Evolutionary conservation across 768 basidiomycete genomes (phyloP), one percentile per base, ranked within the genome.

Genomic region (Serendipita sp.): DNA sequence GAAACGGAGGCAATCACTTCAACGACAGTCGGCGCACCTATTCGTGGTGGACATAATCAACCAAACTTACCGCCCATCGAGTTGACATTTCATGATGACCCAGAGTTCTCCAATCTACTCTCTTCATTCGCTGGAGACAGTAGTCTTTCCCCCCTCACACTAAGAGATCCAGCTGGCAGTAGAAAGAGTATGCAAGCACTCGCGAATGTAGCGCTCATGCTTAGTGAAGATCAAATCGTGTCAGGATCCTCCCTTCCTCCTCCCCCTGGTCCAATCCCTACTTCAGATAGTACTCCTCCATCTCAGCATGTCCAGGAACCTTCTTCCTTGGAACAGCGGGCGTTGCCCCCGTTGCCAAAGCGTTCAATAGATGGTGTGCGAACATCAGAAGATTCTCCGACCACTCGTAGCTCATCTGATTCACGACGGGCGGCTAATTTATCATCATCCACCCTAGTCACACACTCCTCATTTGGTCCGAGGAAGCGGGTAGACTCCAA

Each of bases 281-380:
- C 63, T 24, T 15, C 38, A 24, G 45, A 18, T 28, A 44, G 38
- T 45, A 13, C 38, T 18, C n/a, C 30, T n/a, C 45, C 63, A 24
- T 35, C 24, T 8, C 32, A 41, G 13, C 7, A 41, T 41, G 41
- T 41, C 5, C 63, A 35, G 10, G 45, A 30, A 45, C 63, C 48
- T 15, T 44, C 63, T 46, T 44, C 35, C 5, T 1, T 41, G 13
- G 41, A 60, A n/a, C 28, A 28, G 34, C 16, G 16, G 56, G 37
- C 18, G 28, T 38, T 60, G 18, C 56, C 56, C 8, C 28, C 18
- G 1, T 35, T 35, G 34, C 56, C 56, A 16, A 60, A 60, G 35
- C 16, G 74, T 68, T 81, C 82, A 37, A 81, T 84, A 3, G 81
- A 80, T 44, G 81, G 80, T 18, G 71, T 77, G 30, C 76, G 56